These are phyloP conservation scores for Pelargonium fulgidum DNA, from an alignment of 441 rosid genomes.

Conservation along the genomic window DNA sequence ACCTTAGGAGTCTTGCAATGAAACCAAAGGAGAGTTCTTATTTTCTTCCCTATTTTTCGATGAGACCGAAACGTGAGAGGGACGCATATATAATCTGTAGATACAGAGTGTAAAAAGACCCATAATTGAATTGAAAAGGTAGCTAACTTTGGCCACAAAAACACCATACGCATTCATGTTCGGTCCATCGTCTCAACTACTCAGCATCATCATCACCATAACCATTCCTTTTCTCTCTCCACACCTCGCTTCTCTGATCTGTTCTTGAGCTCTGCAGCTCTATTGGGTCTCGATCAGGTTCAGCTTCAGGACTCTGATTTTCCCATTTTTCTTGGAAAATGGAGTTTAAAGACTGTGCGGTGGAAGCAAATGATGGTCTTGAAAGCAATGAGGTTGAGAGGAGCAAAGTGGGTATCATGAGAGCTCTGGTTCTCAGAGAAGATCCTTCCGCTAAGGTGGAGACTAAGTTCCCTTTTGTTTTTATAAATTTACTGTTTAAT, in stretches of 20 bases:
- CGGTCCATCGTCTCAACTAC: conserved; percentile 5
- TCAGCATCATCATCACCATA: neutral
- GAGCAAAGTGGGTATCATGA: conserved; percentile 63
- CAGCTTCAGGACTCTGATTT: neutral
- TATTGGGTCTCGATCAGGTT: neutral
- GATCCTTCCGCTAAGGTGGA: conserved; percentile 66
- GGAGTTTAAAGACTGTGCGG: conserved; percentile 19
- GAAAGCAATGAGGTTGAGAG: conserved; percentile 51
- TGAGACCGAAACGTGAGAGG: neutral
- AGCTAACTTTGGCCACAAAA: neutral
- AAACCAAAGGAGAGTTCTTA: neutral
- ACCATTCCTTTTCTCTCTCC: neutral
- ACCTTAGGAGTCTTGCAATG: neutral
- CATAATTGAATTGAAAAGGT: neutral
- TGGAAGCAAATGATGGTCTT: conserved; percentile 14
- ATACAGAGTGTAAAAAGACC: neutral
- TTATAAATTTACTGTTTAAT: neutral
- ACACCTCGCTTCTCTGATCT: neutral
- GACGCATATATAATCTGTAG: neutral
- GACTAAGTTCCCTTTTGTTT: neutral
- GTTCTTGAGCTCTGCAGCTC: neutral
- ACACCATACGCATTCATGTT: neutral
- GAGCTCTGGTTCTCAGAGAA: conserved; percentile 63
- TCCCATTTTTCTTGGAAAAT: neutral
- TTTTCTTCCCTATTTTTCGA: too few species aligned